Evolutionary conservation across 176 grass and related monocot species (phyloP), one percentile per base, ranked within the genome.

Genomic region (Rhipidocladum racemiflorum): DNA sequence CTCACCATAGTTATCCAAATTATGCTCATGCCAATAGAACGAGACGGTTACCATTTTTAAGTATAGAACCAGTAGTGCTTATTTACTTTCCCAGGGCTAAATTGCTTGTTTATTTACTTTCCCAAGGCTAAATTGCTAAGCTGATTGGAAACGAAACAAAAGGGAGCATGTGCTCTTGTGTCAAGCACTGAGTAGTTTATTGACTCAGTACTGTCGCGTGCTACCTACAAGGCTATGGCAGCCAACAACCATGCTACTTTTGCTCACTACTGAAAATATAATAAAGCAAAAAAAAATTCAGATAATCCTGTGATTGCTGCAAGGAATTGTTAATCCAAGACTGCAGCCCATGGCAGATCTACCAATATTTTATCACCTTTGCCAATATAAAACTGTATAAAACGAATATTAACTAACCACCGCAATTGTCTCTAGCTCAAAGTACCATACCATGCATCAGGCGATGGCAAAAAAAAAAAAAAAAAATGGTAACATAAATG

Each of bases 181-280:
- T 34, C 9, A 21, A 18, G 35, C 64, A 11, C 1, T 42, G 29
- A 68, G 32, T 13, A 56, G 64, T 42, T 18, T 42, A 56, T 56
- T 80, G n/a, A 40, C 30, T 8, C 0, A 0, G n/a, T 57, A 25
- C 30, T 81, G n/a, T 4, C 44, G 9, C 9, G 23, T 57, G 24
- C 35, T 30, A 44, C 11, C 20, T 45, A 61, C 10, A 8, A 61
- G 36, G 39, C 55, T 76, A 44, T 32, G n/a, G 16, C 4, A 12
- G 21, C 48, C 25, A 70, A 44, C 39, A 24, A 59, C 25, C 27
- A 82, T 18, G 40, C 48, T 72, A 62, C 9, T 63, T 23, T 70
- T 84, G 38, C 46, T 84, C 35, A 76, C 9, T 59, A 64, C 2
- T 46, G 38, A 77, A 67, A 45, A 76, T 56, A 34, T 76, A 67